Conservation (phyloP, 2,329 filamentous ascomycete species). For the Xylaria sp. region DNA sequence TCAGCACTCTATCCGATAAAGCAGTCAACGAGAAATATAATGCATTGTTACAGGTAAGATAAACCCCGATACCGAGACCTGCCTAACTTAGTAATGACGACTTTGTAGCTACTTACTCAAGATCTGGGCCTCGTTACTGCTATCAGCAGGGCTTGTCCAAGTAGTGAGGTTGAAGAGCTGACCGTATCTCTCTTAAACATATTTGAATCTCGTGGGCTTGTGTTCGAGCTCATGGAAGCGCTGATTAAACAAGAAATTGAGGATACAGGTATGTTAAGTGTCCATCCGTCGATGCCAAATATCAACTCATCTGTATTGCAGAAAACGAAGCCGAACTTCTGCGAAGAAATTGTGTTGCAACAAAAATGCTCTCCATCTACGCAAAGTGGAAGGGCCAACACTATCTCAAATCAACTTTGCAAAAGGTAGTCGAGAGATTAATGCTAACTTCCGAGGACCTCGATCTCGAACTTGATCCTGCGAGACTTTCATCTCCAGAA, state of each 20-base stretch:
- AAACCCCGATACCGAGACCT: slow-evolving; percentile 37
- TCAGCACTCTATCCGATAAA: slow-evolving; percentile 74
- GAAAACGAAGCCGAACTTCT: slow-evolving; percentile 76
- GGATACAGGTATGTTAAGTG: slow-evolving; percentile 64
- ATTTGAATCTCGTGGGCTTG: slow-evolving; percentile 74
- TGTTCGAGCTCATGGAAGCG: slow-evolving; percentile 72
- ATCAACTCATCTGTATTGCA: slow-evolving; percentile 40
- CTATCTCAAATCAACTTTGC: slow-evolving; percentile 72
- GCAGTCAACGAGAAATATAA: slow-evolving; percentile 77
- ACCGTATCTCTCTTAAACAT: slow-evolving; percentile 75
- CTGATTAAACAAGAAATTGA: slow-evolving; percentile 76
- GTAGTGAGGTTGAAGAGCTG: slow-evolving; percentile 75
- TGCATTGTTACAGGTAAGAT: slow-evolving; percentile 66
- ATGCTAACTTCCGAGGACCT: slow-evolving; percentile 75
- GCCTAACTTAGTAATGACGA: slow-evolving; percentile 28
- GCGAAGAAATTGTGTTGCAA: slow-evolving; percentile 76
- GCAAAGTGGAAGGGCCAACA: slow-evolving; percentile 76
- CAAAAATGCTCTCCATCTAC: slow-evolving; percentile 77
- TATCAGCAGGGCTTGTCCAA: slow-evolving; percentile 74
- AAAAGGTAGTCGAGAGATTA: slow-evolving; percentile 73
- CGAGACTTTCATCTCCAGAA: slow-evolving; percentile 68
- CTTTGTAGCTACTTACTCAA: slow-evolving; percentile 65
- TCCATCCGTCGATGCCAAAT: slow-evolving; percentile 9
- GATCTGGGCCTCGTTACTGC: slow-evolving; percentile 72
- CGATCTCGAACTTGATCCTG: slow-evolving; percentile 74